Evolutionary conservation across 225 moss, liverwort and hornwort genomes (phyloP), one percentile per base, ranked within the genome.

Genomic region (Bryum argenteum): DNA sequence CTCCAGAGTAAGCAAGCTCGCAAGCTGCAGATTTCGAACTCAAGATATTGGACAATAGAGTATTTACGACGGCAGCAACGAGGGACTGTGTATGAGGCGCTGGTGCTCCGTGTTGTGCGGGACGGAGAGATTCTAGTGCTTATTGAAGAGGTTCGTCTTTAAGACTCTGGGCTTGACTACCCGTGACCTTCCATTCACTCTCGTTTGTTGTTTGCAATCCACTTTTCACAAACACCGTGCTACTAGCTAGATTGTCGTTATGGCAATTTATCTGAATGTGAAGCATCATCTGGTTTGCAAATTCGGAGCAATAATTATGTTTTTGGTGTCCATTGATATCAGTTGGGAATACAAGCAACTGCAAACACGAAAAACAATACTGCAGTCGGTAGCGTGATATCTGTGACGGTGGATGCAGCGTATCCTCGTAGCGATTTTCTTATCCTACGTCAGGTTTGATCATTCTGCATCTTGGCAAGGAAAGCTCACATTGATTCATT

Each of bases 41-140:
- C 86, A 44, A 92, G 94, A 11, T 98, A 98, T 67, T 98, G 98
- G 98, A 75, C 84, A 61, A 71, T 94, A 64, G 94, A 89, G 73
- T 98, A 90, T 51, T 82, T 98, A 51, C 89, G 92, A 63, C 85
- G 85, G 71, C 91, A 89, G 69, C 88, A 88, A 17, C 89, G 81
- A 69, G 88, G 88, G 41, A 88, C 79, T 71, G 63, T 69, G 28
- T 91, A 87, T 75, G 77, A 75, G 61, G 98, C 91, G 44, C 77
- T 98, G 75, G 88, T 92, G 63, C 84, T 98, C 63, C 94, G 88
- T 56, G 38, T 79, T 40, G 40, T 80, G 19, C 88, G 82, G 75
- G 97, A 91, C 47, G 74, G 90, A 58, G 91, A 98, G 62, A 87
- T 81, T 43, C 37, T 87, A 41, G 84, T 98, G 50, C 86, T 94